Conservation (phyloP, 805 yeast genomes). For the Suhomyces sp. region DNA sequence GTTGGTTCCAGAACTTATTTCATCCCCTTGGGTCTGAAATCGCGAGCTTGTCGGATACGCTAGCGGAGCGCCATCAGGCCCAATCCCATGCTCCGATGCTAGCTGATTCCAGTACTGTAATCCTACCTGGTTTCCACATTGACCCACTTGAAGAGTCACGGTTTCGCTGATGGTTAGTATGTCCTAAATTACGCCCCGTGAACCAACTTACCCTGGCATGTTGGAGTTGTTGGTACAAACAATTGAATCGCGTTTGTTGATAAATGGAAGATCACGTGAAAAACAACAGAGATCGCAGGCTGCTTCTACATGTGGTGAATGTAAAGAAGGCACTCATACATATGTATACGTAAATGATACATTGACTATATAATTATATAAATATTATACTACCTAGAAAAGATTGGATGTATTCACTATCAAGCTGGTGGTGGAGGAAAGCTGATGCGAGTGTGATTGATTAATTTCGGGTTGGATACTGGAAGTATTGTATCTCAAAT, state of each 20-base stretch:
- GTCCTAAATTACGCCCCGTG: not conserved
- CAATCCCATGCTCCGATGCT: slow-evolving; percentile 81
- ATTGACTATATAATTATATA: no score
- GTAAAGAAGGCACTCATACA: no score
- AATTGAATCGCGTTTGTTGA: not conserved
- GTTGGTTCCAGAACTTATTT: not conserved
- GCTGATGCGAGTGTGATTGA: no score
- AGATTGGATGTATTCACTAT: no score
- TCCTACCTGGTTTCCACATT: slow-evolving; percentile 97
- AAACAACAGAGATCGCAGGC: no score
- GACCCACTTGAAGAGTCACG: slow-evolving; percentile 75
- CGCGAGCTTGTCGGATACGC: slow-evolving; percentile 26
- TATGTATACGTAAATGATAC: no score
- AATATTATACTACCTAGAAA: no score
- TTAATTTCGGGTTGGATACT: no score
- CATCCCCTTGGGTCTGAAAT: not conserved
- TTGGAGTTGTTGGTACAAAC: not conserved
- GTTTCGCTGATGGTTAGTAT: slow-evolving; percentile 51
- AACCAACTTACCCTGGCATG: slow-evolving; percentile 28
- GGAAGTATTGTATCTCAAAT: no score
- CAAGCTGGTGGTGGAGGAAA: no score
- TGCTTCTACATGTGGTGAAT: no score
- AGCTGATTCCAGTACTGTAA: slow-evolving; percentile 89
- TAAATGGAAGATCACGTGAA: not conserved
- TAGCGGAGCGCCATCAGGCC: slow-evolving; percentile 55